Base-by-base conservation (phyloP, 2,329 filamentous ascomycete species). In the Simplicillium sp. region DNA sequence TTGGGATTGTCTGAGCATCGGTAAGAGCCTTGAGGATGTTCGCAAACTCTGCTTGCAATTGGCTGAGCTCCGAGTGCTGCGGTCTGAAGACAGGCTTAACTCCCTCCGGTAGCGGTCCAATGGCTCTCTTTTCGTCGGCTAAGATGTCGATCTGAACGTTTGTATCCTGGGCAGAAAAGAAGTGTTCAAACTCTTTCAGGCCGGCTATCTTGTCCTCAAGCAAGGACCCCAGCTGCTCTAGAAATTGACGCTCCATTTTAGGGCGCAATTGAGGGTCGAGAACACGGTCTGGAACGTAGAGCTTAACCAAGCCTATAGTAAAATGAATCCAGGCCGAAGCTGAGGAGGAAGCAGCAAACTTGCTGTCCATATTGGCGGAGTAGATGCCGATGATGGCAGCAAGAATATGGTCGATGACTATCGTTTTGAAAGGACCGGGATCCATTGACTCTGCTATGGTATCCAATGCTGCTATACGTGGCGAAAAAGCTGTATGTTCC, bases 261-360 rank as follows among this genome's bases (percentile, higher is more conserved):
- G 77, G 75, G 39, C 74, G 68, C 43, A 81, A 67, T 44, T 81
- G 75, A 1, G 92, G 92, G 58, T 98, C 92, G 52, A 90, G 92
- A 3, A 84, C 75, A 49, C 82, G 81, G 58, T 94, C 83, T 0
- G 94, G 89, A 3, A 97, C 80, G 54, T 90, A 96, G 3, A 96
- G 70, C 46, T 76, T 75, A 37, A 97, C 68, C 32, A 82, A 77
- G 13, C 82, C 81, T 15, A 89, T 62, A 2, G 86, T 82, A 45
- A 95, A 80, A 38, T 83, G 71, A 20, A 88, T 71, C 78, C 89
- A 92, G 5, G 84, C 82, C 16, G 82, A 61, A 6, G 64, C 62
- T 5, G 61, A 64, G 35, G 59, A 51, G 25, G 63, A 56, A 5
- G 56, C 50, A 15, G 53, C 48, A 4, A 46, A 43, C 6, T 38